Conservation (phyloP, 1,284 basidiomycete genomes). For the Ustilago hordei region DNA sequence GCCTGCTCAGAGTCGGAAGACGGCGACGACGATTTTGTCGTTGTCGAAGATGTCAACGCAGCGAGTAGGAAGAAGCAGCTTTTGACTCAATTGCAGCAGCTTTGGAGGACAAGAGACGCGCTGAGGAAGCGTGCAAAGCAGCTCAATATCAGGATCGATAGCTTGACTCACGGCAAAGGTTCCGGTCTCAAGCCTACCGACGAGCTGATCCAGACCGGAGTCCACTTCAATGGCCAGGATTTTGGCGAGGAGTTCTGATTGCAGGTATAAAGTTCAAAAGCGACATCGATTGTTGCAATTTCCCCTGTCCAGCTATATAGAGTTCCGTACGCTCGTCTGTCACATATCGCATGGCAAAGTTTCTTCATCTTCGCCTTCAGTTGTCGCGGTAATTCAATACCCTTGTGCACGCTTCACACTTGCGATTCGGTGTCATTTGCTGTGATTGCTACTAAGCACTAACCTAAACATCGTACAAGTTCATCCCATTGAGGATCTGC, state of each 20-base stretch:
- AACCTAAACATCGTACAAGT: conserved; percentile 14
- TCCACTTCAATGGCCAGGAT: conserved; percentile 11
- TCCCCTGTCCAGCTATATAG: not conserved
- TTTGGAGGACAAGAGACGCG: conserved; percentile 38
- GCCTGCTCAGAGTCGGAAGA: conserved; percentile 29
- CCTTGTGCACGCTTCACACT: not conserved
- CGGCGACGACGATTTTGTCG: conserved; percentile 42
- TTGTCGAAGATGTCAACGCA: conserved; percentile 43
- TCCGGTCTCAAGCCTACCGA: conserved; percentile 35
- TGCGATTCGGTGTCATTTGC: not conserved
- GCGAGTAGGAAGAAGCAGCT: conserved; percentile 35
- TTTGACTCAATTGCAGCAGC: conserved; percentile 42
- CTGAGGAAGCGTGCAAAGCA: conserved; percentile 33
- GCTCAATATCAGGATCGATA: conserved; percentile 47
- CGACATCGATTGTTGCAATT: not conserved
- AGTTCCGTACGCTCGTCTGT: not conserved
- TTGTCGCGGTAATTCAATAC: conserved; percentile 5
- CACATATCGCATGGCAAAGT: conserved; percentile 8
- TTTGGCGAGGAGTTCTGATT: conserved; percentile 30
- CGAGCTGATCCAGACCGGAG: conserved; percentile 14
- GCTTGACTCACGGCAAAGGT: conserved; percentile 32
- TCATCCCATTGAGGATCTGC: conserved; percentile 22
- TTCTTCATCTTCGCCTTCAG: not conserved
- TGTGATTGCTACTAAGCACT: not conserved
- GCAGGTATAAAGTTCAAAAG: not conserved